Evolutionary conservation across 352 stramenopile species (phyloP), one percentile per base, ranked within the genome.

Genomic region (Phytophthora sojae): DNA sequence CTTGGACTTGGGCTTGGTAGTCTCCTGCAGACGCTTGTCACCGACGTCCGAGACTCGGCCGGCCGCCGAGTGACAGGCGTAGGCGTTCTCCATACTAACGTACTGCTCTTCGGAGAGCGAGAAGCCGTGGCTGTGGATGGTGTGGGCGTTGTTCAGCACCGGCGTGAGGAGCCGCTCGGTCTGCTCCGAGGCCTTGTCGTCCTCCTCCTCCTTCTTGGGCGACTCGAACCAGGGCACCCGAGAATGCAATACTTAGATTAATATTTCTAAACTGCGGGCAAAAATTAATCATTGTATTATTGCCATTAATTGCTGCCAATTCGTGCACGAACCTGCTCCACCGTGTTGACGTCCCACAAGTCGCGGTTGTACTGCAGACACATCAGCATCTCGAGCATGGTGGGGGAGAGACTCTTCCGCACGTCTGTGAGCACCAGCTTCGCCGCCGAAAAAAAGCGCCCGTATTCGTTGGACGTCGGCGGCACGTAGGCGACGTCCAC

Each of bases 101-200:
- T 81, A 81, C 57, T 81, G 73, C 53, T 78, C 64, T 21, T 81
- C 74, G n/a, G 74, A 78, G 23, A 81, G 70, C 9, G 74, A 81
- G 65, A 81, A 81, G 0, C 69, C 74, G 23, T 61, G 54, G 21
- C 54, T 50, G 49, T 55, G 49, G 23, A 32, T 32, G 5, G 49
- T 53, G 57, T 37, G 57, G 17, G 26, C 45, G 12, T 56, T 64
- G 19, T 14, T 29, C 6, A 29, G 26, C 29, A 58, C 30, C 6
- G 52, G 52, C 3, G 52, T 58, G 47, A 75, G 64, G 26, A 54
- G 57, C 67, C 35, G 19, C 29, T 58, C 52, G 12, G 30, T 39
- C 26, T 58, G 25, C 17, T 58, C 52, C 6, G 52, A 45, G 9
- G 17, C 14, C n/a, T 58, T 39, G 5, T n/a, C 52, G 6, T 58